phyloP scores from a whole-genome alignment of 768 basidiomycete genomes.

The Termitomyces eurrhizus region DNA sequence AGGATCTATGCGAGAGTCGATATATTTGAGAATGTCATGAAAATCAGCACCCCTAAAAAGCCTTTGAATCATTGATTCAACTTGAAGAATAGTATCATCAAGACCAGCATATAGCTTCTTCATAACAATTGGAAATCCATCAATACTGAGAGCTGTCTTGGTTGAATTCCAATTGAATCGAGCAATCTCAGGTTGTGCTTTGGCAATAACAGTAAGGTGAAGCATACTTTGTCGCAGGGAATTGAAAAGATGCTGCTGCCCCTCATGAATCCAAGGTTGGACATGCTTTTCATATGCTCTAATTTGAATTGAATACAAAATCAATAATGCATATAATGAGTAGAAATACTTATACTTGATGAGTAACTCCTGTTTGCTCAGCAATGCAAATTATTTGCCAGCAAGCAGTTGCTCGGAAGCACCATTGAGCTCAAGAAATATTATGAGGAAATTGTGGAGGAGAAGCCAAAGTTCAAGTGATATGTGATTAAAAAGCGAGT shows the following conservation, averaged over 20 bases:
- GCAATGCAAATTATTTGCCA: background rate
- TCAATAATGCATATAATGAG: background rate
- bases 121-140: background rate
- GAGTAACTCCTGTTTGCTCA: too few relatives aligned
- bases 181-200: background rate
- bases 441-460: too few relatives aligned
- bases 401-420: too few relatives aligned
- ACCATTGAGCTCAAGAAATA: too few relatives aligned
- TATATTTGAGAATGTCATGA: background rate
- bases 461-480: too few relatives aligned
- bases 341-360: background rate
- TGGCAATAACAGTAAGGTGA: background rate
- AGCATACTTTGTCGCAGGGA: background rate
- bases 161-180: background rate
- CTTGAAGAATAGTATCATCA: background rate
- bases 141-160: background rate
- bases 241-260: background rate
- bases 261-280: conserved; percentile 1
- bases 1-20: conserved; percentile 3
- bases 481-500: background rate
- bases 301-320: background rate
- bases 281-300: background rate
- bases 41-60: background rate
- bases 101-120: background rate
- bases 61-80: background rate